Percentiles rank a stretch among this genome's conserved stretches.
phyloP scores from a whole-genome alignment of 2,329 filamentous ascomycete species.

The Fusarium hainanense region DNA sequence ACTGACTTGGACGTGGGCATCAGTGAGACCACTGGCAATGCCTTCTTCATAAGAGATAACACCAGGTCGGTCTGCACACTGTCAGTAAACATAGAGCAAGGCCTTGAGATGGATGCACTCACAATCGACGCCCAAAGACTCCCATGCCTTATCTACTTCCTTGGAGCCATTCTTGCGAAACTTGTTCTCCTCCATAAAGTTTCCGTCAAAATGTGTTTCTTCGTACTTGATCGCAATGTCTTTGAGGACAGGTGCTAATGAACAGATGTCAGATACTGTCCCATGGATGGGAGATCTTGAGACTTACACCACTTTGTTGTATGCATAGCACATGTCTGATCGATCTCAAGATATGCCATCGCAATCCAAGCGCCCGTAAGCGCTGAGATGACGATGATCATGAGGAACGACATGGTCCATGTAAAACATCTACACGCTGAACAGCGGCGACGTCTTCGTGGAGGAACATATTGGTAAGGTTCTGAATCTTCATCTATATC shows the following conservation, averaged over 20 bases:
- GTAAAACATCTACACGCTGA: constrained; percentile 31
- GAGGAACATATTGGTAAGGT: constrained; percentile 30
- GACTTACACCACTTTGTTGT: constrained; percentile 55
- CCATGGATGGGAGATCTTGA: fast-evolving
- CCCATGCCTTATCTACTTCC: constrained; percentile 69
- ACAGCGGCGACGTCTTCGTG: constrained; percentile 16
- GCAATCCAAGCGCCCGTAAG: constrained; percentile 39
- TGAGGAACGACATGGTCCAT: constrained; percentile 10
- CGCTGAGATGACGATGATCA: constrained; percentile 29
- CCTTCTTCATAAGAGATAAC: constrained; percentile 63
- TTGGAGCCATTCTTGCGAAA: constrained; percentile 62
- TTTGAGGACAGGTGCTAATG: constrained; percentile 49
- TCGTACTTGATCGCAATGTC: constrained; percentile 50
- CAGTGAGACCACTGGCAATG: constrained; percentile 60
- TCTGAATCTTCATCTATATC: constrained; percentile 38
- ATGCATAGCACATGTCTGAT: constrained; percentile 43
- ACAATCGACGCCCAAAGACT: constrained; percentile 58
- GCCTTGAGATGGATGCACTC: constrained; percentile 16
- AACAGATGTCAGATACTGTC: not conserved
- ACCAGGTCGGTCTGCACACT: constrained; percentile 55
- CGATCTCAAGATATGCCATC: constrained; percentile 35
- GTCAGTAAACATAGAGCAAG: constrained; percentile 2
- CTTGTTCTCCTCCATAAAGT: constrained; percentile 64
- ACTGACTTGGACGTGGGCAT: constrained; percentile 65
- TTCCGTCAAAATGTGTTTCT: constrained; percentile 63